Evolutionary conservation across 352 stramenopile genomes (phyloP).

Genomic region (Blastocystis sp.): DNA sequence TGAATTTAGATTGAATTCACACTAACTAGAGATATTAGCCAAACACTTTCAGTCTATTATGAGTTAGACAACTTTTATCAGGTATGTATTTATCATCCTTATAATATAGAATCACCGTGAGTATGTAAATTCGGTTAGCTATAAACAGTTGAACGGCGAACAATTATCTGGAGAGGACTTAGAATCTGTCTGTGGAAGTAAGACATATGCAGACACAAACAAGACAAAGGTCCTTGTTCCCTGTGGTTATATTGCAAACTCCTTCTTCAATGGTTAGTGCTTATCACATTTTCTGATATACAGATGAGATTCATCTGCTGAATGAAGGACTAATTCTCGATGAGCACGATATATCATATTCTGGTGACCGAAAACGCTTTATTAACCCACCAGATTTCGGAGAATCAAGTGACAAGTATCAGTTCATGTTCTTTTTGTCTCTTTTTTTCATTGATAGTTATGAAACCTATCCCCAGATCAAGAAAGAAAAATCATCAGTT

Average conservation of each 20-base stretch:
- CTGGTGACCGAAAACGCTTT: constrained; percentile 5
- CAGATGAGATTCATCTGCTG: not conserved
- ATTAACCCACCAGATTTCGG: not conserved
- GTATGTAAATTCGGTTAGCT: constrained; percentile 82
- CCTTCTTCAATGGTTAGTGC: constrained; percentile 79
- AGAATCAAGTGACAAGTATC: not conserved
- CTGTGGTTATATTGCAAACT: constrained; percentile 83
- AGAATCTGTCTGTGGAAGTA: not conserved
- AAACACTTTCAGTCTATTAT: constrained; percentile 82
- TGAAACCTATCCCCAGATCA: constrained; percentile 35
- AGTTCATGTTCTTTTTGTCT: constrained; percentile 7
- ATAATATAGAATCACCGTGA: constrained; percentile 77
- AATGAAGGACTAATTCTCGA: not conserved
- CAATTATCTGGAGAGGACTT: constrained; percentile 69
- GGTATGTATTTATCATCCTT: not conserved
- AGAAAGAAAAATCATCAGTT: not conserved
- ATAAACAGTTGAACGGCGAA: constrained; percentile 80
- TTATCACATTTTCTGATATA: not conserved
- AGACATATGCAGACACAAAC: not conserved
- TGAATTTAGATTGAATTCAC: constrained; percentile 80
- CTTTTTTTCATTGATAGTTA: not conserved
- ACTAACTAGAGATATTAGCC: constrained; percentile 71
- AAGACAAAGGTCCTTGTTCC: constrained; percentile 74
- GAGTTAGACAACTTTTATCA: constrained; percentile 87
- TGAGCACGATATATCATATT: constrained; percentile 60